Base-by-base conservation (phyloP, 2,329 filamentous ascomycete species). In the Penicillium capsulatum region DNA sequence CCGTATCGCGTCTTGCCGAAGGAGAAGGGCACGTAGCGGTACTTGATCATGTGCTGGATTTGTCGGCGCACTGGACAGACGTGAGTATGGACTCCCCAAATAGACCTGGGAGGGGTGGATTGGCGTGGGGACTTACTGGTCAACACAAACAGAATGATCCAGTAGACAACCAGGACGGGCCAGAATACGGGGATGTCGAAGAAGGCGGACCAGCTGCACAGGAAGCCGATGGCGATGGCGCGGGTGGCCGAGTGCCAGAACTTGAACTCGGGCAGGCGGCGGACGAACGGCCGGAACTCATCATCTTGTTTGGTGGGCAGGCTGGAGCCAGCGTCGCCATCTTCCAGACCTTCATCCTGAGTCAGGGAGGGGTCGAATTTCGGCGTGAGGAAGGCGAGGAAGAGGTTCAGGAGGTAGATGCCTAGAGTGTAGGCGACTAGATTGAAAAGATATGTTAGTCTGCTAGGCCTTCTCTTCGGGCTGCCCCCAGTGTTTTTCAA, bases 21-120 rank as follows among this genome's bases (percentile, higher is more conserved):
- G 28, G 86, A 83, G 72, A 96, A 95, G 28, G 90, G 89, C 19
- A 95, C 89, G 64, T 95, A 98, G 71, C 91, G 87, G 75, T 97
- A 98, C 75, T 97, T 98, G 78, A 98, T 91, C 92, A 98, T 98
- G 73, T 97, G 92, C 73, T 98, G 92, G 57, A 98, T 98, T 73
- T 98, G 92, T 75, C 92, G 87, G 69, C 92, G 82, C 92, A 98
- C 89, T 94, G 56, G 19, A 40, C 31, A 35, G 19, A 11, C n/a
- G 26, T 28, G 4, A 38, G 48, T 26, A 14, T 24, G 22, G 38
- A 22, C 13, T 11, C 5, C 9, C 17, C 29, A 27, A 9, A 24
- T 4, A 34, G 36, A 38, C 24, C 17, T n/a, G n/a, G n/a, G n/a
- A n/a, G n/a, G n/a, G n/a, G n/a, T 24, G 14, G 39, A 22, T 35